Percentiles rank a stretch among this genome's conserved stretches.
Evolutionary conservation across 169 alveolate species (phyloP).

Genomic region (Amoebophrya sp.): DNA sequence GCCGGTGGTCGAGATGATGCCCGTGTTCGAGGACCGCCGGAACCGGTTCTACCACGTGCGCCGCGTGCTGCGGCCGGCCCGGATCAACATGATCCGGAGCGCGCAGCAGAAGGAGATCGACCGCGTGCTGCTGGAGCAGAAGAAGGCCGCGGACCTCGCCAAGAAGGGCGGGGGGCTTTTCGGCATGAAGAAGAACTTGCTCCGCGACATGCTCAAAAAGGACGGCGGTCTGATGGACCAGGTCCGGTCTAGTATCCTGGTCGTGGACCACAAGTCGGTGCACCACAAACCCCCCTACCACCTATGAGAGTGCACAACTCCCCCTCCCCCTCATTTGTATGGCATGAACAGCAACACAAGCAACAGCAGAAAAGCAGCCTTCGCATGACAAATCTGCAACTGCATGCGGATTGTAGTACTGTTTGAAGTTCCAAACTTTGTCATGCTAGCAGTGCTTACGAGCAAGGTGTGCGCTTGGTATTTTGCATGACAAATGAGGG

Average conservation of each 20-base stretch:
- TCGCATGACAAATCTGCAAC: too few species aligned
- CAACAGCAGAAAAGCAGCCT: too few species aligned
- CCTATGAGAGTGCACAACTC: too few species aligned
- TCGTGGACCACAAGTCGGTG: neutral
- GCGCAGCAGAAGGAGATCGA: conserved; percentile 11
- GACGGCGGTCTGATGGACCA: neutral
- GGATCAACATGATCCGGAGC: neutral
- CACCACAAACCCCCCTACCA: neutral
- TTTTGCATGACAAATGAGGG: too few species aligned
- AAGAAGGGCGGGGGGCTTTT: neutral
- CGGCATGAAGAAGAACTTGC: neutral
- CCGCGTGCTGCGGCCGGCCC: neutral
- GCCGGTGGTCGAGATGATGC: conserved; percentile 16
- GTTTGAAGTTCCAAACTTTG: too few species aligned
- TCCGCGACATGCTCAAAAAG: neutral
- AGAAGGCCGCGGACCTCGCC: neutral
- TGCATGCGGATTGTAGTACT: too few species aligned
- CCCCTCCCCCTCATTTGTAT: too few species aligned
- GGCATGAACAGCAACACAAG: too few species aligned
- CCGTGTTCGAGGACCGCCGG: conserved; percentile 8
- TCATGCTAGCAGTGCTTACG: too few species aligned
- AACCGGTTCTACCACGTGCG: neutral
- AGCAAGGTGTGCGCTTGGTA: too few species aligned
- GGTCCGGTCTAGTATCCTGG: neutral
- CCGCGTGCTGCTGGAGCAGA: neutral